Base-by-base conservation (phyloP, 2,329 filamentous ascomycete species). In the Talaromyces marneffei region DNA sequence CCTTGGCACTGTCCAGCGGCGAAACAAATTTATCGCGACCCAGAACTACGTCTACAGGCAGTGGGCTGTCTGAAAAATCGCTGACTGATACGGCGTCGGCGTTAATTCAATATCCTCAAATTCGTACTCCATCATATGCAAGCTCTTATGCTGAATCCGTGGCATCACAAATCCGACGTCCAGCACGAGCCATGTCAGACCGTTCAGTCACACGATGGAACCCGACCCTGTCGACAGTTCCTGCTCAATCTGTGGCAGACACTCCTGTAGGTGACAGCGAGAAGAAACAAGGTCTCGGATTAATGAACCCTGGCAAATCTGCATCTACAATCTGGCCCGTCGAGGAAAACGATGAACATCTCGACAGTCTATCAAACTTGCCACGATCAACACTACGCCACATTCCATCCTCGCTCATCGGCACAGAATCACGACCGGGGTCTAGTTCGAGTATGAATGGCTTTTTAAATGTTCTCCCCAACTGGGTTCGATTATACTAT, bases 401-500 rank as follows among this genome's bases (percentile, higher is more conserved):
- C 37, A 68, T 68, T 27, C 69, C 69, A 39, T 70, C 72, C 25
- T 68, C 69, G 3, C 69, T 74, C 56, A 65, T 72, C 4, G 69
- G 65, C 50, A 54, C 56, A 20, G 60, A 62, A 27, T 62, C 60
- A 23, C 60, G 60, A 0, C 60, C 60, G 1, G 77, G 76, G 35
- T 82, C 80, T 12, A 75, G 75, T 52, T 73, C 78, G 20, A 75
- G 75, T 44, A 73, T 77, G 18, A 82, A 78, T 62, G 73, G 76
- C 25, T 65, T 79, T 29, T 67, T 78, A 55, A 74, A 74, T n/a
- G 72, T 71, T 39, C 72, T 80, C 46, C 80, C 81, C 1, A 72
- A 77, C 7, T 83, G 81, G 72, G 76, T 74, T 42, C 85, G 81
- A 66, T 76, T 90, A 16, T 92, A 91, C 74, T 92, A 92, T 71